Conservation (phyloP, 1,139 yeast species). For the Geotrichum phurueaensis region DNA sequence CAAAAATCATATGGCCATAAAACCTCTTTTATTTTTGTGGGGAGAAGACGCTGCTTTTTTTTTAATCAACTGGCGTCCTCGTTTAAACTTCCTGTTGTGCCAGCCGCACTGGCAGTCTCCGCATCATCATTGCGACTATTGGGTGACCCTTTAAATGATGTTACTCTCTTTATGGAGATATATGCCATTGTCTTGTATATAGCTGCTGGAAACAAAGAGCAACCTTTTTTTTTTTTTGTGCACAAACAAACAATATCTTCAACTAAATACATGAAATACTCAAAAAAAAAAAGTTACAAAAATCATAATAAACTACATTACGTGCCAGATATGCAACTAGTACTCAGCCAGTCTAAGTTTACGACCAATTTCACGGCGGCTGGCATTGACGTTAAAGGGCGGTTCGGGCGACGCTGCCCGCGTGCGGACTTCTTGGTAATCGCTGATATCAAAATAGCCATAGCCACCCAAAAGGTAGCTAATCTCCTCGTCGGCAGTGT, state of each 20-base stretch:
- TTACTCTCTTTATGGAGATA: too few relatives aligned
- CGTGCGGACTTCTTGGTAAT: slow-evolving; percentile 54
- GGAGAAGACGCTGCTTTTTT: neutral
- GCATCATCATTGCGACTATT: neutral
- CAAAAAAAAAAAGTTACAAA: neutral
- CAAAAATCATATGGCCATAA: neutral
- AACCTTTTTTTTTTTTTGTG: too few relatives aligned
- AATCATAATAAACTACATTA: neutral
- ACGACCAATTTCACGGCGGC: slow-evolving; percentile 57
- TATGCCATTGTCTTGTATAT: too few relatives aligned
- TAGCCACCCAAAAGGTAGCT: slow-evolving; percentile 69
- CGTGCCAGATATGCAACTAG: slow-evolving; percentile 28
- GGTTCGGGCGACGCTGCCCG: slow-evolving; percentile 65
- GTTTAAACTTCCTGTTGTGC: neutral
- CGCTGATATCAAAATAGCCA: slow-evolving; percentile 72
- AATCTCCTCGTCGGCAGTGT: slow-evolving; percentile 30
- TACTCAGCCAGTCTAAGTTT: slow-evolving; percentile 70
- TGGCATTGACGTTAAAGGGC: slow-evolving; percentile 25
- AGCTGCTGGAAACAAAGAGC: too few relatives aligned
- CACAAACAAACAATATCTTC: neutral
- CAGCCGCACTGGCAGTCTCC: neutral
- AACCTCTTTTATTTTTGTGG: neutral
- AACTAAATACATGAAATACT: neutral
- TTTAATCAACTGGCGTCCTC: neutral
- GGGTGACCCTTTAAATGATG: too few relatives aligned